Percentiles rank a stretch among this genome's conserved stretches.
phyloP scores from a whole-genome alignment of 441 rosid species.

The Breynia disticha region DNA sequence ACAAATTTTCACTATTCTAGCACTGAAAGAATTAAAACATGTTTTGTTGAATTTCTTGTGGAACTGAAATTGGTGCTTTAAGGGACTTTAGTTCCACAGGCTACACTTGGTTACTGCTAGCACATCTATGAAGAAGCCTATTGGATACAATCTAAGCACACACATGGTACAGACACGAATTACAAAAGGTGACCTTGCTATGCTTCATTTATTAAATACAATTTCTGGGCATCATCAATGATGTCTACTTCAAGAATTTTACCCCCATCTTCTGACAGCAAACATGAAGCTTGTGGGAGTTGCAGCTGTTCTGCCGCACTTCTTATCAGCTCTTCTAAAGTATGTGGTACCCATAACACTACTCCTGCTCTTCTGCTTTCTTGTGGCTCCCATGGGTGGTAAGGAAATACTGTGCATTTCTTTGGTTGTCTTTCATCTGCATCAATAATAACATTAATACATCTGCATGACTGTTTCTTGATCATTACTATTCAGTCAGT shows the following conservation, averaged over 20 bases:
- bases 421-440: conserved; percentile 35
- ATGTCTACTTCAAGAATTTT: conserved; percentile 54
- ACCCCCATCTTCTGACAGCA: conserved; percentile 70
- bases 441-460: conserved; percentile 5
- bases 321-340: conserved; percentile 42
- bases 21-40: too few relatives aligned
- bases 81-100: too few relatives aligned
- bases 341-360: conserved; percentile 56
- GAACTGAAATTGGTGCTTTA: too few relatives aligned
- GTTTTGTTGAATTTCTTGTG: too few relatives aligned
- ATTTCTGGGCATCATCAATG: conserved; percentile 61
- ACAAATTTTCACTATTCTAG: too few relatives aligned
- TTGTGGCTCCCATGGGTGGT: conserved; percentile 45
- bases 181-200: too few relatives aligned
- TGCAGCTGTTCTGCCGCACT: conserved; percentile 44
- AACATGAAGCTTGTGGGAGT: conserved; percentile 22
- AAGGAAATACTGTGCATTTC: conserved; percentile 78
- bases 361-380: conserved; percentile 52
- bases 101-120: too few relatives aligned
- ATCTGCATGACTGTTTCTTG: too few relatives aligned
- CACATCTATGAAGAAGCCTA: too few relatives aligned
- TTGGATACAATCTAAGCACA: too few relatives aligned
- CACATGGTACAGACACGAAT: too few relatives aligned
- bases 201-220: conserved; percentile 44
- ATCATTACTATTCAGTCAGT: too few relatives aligned